Evolutionary conservation across 2,329 filamentous ascomycete genomes (phyloP).

Genomic region (Sporothrix variecibatus): DNA sequence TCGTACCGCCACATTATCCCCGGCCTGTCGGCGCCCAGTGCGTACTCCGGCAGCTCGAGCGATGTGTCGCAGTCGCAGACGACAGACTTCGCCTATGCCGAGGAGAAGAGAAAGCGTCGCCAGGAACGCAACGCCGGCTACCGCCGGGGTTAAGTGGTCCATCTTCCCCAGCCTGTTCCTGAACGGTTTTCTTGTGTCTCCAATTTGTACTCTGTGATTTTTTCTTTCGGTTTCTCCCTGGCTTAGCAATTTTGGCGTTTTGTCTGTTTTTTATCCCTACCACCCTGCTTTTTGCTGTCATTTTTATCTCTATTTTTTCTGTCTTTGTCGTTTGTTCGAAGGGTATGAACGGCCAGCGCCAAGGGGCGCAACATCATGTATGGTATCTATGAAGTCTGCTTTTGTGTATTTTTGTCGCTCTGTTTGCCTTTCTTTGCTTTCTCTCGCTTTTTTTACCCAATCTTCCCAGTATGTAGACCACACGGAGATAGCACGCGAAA

Average conservation of each 20-base stretch:
- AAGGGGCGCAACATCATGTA: constrained; percentile 15
- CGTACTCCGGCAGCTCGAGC: constrained; percentile 33
- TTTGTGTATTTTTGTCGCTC: not conserved
- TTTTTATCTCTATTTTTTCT: not conserved
- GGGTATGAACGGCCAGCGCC: not conserved
- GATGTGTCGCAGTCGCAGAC: constrained; percentile 36
- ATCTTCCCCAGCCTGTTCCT: not conserved
- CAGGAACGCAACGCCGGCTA: constrained; percentile 33
- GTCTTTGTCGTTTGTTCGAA: not conserved
- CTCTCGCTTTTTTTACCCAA: not conserved
- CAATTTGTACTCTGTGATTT: not conserved
- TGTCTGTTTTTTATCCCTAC: not conserved
- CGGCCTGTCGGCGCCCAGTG: constrained; percentile 44
- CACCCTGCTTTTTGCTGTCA: not conserved
- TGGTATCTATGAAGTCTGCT: constrained; percentile 2
- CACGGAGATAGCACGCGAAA: constrained; percentile 4
- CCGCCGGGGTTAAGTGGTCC: constrained; percentile 11
- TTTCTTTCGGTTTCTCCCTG: not conserved
- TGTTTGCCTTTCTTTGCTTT: not conserved
- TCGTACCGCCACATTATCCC: constrained; percentile 59
- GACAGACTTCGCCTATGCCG: constrained; percentile 42
- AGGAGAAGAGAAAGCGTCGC: constrained; percentile 49
- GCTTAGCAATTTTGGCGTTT: constrained; percentile 11
- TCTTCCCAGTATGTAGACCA: constrained; percentile 19
- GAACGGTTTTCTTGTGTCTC: not conserved